Evolutionary conservation across 768 basidiomycete genomes (phyloP).

Genomic region (Holtermannia corniformis): DNA sequence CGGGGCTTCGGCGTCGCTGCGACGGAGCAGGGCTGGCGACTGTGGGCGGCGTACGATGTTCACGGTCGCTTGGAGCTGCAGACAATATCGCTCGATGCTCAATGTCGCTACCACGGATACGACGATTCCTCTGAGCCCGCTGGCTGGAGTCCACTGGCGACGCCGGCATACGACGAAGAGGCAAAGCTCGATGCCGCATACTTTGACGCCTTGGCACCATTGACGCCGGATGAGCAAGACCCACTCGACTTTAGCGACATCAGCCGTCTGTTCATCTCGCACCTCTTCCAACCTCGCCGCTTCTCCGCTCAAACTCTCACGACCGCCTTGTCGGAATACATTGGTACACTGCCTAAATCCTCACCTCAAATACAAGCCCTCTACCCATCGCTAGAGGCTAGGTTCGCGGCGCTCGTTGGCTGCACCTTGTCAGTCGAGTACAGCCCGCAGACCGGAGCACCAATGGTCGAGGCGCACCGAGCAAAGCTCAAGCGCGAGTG

Average conservation of each 20-base stretch:
- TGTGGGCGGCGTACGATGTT: conserved; percentile 32
- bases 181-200: conserved; percentile 49
- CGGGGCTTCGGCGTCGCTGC: conserved; percentile 27
- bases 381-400: conserved; percentile 61
- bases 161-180: conserved; percentile 7
- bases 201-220: conserved; percentile 69
- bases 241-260: conserved; percentile 44
- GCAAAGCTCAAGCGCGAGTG: conserved; percentile 80
- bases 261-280: conserved; percentile 67
- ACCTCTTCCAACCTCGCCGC: conserved; percentile 74
- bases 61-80: conserved; percentile 8
- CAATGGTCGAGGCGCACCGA: conserved; percentile 70
- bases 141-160: conserved; percentile 26
- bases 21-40: conserved; percentile 20
- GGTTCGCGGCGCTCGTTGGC: conserved; percentile 75
- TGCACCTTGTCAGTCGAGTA: conserved; percentile 66
- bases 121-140: conserved; percentile 9
- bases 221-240: conserved; percentile 39
- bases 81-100: conserved; percentile 46
- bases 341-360: conserved; percentile 49
- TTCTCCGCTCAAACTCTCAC: conserved; percentile 76
- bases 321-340: conserved; percentile 74
- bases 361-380: conserved; percentile 43
- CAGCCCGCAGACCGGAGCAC: conserved; percentile 68
- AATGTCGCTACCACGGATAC: conserved; percentile 46